Evolutionary conservation across 257 asterid genomes (phyloP).

Genomic region (Solanum habrochaites): DNA sequence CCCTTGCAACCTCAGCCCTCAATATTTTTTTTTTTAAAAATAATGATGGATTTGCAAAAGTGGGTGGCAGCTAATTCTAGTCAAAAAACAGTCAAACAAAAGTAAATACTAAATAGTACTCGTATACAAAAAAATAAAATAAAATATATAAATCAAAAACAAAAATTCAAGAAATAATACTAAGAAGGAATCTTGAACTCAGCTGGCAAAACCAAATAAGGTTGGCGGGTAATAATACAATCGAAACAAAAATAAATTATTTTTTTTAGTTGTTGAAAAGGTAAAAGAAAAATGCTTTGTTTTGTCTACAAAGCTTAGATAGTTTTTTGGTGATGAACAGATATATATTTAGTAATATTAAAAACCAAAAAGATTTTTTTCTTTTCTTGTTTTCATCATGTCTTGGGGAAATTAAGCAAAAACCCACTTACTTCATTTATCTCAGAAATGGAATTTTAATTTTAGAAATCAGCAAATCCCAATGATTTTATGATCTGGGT

Average conservation of each 20-base stretch:
- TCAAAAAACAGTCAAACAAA: background rate
- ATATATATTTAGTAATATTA: background rate
- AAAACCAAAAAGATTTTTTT: background rate
- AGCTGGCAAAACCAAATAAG: constrained; percentile 2
- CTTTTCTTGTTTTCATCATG: constrained; percentile 10
- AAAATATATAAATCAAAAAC: background rate
- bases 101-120: background rate
- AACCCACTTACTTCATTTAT: background rate
- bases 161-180: background rate
- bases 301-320: background rate
- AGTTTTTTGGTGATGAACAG: background rate
- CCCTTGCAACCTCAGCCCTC: background rate
- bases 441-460: background rate
- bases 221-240: constrained; percentile 6
- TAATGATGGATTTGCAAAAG: background rate
- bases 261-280: background rate
- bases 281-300: background rate
- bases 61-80: background rate
- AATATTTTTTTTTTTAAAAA: background rate
- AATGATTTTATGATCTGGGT: background rate
- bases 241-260: background rate
- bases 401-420: background rate
- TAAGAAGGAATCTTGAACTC: background rate
- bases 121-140: background rate
- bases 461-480: background rate